Percentiles rank a stretch among this genome's conserved stretches.
These are phyloP conservation scores for Silene conica DNA, from an alignment of 148 eudicot genomes.

Conservation along the genomic window DNA sequence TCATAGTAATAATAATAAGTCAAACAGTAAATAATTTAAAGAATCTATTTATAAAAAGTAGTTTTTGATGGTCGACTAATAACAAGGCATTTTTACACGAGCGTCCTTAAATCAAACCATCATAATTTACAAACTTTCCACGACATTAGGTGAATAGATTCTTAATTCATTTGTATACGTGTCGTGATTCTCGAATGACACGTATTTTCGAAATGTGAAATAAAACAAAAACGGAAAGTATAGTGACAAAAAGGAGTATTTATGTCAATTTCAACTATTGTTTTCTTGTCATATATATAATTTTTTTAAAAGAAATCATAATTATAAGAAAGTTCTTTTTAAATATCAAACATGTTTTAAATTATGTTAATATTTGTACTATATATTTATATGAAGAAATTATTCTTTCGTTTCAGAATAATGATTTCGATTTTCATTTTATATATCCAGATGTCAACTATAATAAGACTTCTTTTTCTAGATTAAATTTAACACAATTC, in stretches of 20 bases:
- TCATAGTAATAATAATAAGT: not conserved
- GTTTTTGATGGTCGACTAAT: not conserved
- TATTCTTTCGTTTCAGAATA: too few relatives aligned
- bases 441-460: too few relatives aligned
- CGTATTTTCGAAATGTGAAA: not conserved
- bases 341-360: too few relatives aligned
- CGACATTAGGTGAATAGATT: constrained; percentile 11
- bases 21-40: not conserved
- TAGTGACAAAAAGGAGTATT: too few relatives aligned
- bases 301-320: not conserved
- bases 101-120: not conserved
- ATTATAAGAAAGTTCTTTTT: too few relatives aligned
- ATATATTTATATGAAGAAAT: too few relatives aligned
- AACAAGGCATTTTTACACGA: constrained; percentile 7
- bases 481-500: too few relatives aligned
- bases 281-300: too few relatives aligned
- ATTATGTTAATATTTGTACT: too few relatives aligned
- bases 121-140: not conserved
- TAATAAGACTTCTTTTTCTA: too few relatives aligned
- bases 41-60: constrained; percentile 1
- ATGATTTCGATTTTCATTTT: too few relatives aligned
- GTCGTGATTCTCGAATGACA: constrained; percentile 10
- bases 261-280: not conserved
- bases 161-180: constrained; percentile 18
- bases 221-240: too few relatives aligned